Base-by-base conservation (phyloP, 331 rosid species). In the Prunus yedoensis region DNA sequence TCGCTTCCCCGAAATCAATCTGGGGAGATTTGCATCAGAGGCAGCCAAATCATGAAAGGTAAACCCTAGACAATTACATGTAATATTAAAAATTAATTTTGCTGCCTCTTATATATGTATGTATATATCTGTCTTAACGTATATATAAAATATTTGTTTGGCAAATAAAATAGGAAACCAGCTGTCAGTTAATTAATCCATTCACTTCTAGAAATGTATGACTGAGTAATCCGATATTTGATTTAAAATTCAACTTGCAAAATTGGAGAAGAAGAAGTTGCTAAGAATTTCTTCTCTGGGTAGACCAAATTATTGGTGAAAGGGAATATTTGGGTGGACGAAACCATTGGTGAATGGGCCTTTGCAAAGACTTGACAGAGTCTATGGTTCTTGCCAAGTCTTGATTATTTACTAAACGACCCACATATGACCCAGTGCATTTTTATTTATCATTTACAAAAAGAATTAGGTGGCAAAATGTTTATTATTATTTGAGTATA, bases 1-100 rank as follows among this genome's bases (percentile, higher is more conserved):
- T 90, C 97, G 0, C 88, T 93, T 38, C 81, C 89, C 0, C 65
- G 89, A 3, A 93, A 93, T 60, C 91, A 86, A 49, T 50, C 91
- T 0, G 97, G 97, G 2, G 97, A 93, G 80, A 90, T 93, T 75
- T 93, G 96, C 83, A 87, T 93, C 15, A 83, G 94, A 68, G 97
- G 97, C 30, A 68, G 68, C 80, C 97, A 90, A 81, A 87, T 93
- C 71, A 90, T 90, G 97, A 89, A 89, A 93, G 97, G 97, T 83
- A 84, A 0, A 15, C 17, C 27, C 5, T 6, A 38, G 43, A 38
- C 43, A 38, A 38, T 38, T 38, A 38, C 43, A 25, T 25, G 32
- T 38, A 23, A 14, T 60, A 14, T 60, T 25, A 59, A 35, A 59
- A 59, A 13, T 25, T 6, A 60, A 73, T 21, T n/a, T 58, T 10